Percentiles rank a stretch among this genome's conserved stretches.
These are phyloP conservation scores for Coniosporium tulheliwenetii DNA, from an alignment of 2,329 filamentous ascomycete species.

Conservation along the genomic window DNA sequence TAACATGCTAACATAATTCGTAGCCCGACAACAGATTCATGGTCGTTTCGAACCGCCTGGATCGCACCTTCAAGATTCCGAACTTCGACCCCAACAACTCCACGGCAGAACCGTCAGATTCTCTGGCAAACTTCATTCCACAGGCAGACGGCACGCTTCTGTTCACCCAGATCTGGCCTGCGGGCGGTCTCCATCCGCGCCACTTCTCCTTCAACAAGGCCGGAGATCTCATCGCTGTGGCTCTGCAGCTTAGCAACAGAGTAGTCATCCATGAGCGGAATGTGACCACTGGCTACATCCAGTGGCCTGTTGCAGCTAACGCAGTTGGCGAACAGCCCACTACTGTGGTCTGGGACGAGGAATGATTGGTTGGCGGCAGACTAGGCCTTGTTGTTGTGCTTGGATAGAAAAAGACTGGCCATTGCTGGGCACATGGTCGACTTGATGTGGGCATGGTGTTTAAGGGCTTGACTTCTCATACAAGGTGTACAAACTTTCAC, in stretches of 20 bases:
- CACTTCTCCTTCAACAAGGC: slow-evolving; percentile 52
- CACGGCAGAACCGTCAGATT: slow-evolving; percentile 30
- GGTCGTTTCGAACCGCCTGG: slow-evolving; percentile 52
- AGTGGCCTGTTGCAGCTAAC: slow-evolving; percentile 23
- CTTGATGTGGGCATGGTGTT: too few species aligned
- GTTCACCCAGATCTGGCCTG: slow-evolving; percentile 42
- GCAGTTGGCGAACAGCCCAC: slow-evolving; percentile 17
- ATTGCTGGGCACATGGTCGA: too few species aligned
- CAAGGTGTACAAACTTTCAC: too few species aligned
- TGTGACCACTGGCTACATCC: slow-evolving; percentile 41
- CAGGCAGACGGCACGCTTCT: slow-evolving; percentile 39
- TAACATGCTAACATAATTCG: slow-evolving; percentile 1
- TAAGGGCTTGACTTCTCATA: too few species aligned
- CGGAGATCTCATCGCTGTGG: slow-evolving; percentile 50
- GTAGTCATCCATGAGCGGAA: slow-evolving; percentile 49
- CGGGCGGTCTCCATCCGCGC: slow-evolving; percentile 49
- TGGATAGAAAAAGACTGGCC: too few species aligned
- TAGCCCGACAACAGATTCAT: slow-evolving; percentile 40
- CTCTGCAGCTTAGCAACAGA: slow-evolving; percentile 43
- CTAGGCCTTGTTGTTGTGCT: too few species aligned
- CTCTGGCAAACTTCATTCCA: slow-evolving; percentile 47
- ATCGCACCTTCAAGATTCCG: slow-evolving; percentile 33
- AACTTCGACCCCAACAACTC: slow-evolving; percentile 26
- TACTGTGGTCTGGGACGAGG: slow-evolving; percentile 17
- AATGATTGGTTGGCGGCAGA: too few species aligned